A percentile compares a stretch with the other conserved stretches of the same genome.
Evolutionary conservation across 2,329 filamentous ascomycete species (phyloP).

Genomic region (Cadophora malorum): DNA sequence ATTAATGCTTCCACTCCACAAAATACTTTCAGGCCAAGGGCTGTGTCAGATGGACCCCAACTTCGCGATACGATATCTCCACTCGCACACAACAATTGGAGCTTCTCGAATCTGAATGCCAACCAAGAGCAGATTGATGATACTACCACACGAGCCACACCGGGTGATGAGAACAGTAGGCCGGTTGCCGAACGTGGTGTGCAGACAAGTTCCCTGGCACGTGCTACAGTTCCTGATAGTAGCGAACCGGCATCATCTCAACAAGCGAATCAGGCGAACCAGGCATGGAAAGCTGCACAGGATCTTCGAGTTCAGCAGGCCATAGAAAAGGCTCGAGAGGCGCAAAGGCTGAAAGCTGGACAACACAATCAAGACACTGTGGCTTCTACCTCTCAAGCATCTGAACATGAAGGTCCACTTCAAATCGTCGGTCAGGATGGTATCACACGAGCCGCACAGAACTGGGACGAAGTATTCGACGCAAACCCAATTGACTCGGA

Average conservation of each 20-base stretch:
- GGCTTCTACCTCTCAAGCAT: neutral
- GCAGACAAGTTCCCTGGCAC: neutral
- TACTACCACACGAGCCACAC: neutral
- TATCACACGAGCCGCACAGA: constrained; percentile 25
- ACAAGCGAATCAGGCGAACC: constrained; percentile 17
- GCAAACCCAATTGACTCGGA: constrained; percentile 36
- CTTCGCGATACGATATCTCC: constrained; percentile 54
- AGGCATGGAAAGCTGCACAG: constrained; percentile 32
- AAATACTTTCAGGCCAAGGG: constrained; percentile 51
- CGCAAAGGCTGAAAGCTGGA: constrained; percentile 9
- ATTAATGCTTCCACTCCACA: constrained; percentile 5
- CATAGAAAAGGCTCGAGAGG: constrained; percentile 29
- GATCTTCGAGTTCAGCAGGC: constrained; percentile 32
- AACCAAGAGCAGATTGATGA: constrained; percentile 10
- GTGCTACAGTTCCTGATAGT: neutral
- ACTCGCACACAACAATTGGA: constrained; percentile 67
- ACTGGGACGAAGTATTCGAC: constrained; percentile 37
- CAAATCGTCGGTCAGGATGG: constrained; percentile 36
- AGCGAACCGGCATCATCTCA: neutral
- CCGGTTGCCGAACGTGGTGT: neutral
- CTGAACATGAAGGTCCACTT: constrained; percentile 25
- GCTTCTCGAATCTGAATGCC: constrained; percentile 54
- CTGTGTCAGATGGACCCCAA: constrained; percentile 63
- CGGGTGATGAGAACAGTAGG: constrained; percentile 5
- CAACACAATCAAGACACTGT: neutral